Evolutionary conservation across 805 yeast species (phyloP), one percentile per base, ranked within the genome.

Genomic region (Isabelozyma rhagii): DNA sequence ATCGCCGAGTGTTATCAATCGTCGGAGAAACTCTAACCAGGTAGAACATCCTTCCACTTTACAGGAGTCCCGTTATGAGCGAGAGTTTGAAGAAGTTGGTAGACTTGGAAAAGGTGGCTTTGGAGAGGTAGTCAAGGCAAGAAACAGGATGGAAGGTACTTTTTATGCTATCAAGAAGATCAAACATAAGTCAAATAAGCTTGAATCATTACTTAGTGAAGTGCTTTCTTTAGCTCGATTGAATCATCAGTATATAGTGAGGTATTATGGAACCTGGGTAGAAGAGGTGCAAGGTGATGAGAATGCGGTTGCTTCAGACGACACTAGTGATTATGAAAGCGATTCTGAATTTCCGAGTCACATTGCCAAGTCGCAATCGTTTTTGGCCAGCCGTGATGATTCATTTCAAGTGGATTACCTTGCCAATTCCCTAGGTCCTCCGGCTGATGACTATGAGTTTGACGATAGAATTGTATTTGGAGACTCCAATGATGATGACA

Each of bases 221-320:
- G 99, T 94, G 0, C 84, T 92, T 81, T 78, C 96, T 9, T 77
- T 94, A 56, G 96, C 98, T 2, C 77, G 98, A 52, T 74, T 94
- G 47, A 93, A 92, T 58, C 97, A 94, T 62, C 97, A 92, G 63
- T 93, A 90, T 64, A 97, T 94, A 40, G 99, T 94, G 3, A 74
- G 99, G 49, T 94, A 94, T 67, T 94, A 89, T 68, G 96, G 97
- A 3, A 97, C 97, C 0, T 94, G 99, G 99, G 80, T 93, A 5
- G 97, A 92, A 62, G 96, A 89, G 48, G 85, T 84, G 28, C 58
- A 62, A 25, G 56, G 59, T 1, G 51, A 50, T 11, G 41, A 39
- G 9, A 44, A 45, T 7, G 51, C 49, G 5, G 52, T 52, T 10
- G 70, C 61, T 7, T 58, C 57, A 1, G 61, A 53, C 3, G 58